A percentile compares a stretch with the other conserved stretches of the same genome.
Conservation (phyloP, 1,284 basidiomycete species). For the Xerocomus cyaneibrunnescens region DNA sequence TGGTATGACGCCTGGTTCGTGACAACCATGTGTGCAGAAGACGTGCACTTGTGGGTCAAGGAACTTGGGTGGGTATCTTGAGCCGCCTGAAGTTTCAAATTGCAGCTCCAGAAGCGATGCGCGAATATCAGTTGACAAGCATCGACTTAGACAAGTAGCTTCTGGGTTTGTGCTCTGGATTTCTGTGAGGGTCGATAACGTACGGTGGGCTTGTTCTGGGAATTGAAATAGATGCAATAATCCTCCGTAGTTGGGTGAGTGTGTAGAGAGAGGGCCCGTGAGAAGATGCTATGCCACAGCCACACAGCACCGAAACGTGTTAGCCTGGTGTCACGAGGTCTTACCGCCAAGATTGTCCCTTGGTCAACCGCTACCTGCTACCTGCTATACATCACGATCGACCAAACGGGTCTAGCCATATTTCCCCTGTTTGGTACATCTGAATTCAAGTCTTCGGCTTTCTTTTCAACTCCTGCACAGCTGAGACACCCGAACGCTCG, state of each 20-base stretch:
- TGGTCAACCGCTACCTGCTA: background rate
- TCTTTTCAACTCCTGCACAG: background rate
- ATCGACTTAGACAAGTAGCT: background rate
- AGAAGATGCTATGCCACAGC: constrained; percentile 6
- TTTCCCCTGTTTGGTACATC: background rate
- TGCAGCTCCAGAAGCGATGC: background rate
- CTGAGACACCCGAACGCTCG: background rate
- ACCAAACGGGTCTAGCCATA: background rate
- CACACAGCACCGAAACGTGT: too few species aligned
- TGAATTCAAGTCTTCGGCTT: background rate
- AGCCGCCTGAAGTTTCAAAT: too few species aligned
- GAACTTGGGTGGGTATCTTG: too few species aligned
- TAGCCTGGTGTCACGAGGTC: background rate
- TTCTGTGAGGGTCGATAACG: background rate
- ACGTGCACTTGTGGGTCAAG: background rate
- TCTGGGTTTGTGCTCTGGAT: background rate
- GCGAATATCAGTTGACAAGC: background rate
- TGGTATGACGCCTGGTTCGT: background rate
- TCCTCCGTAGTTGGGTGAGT: too few species aligned
- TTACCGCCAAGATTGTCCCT: background rate
- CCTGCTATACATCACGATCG: background rate
- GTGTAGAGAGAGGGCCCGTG: too few species aligned
- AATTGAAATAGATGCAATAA: too few species aligned
- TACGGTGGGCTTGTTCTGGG: background rate
- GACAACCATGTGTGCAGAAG: background rate